Evolutionary conservation across 192 early-diverging fungal species (phyloP), one percentile per base, ranked within the genome.

Genomic region (Coemansia sp.): DNA sequence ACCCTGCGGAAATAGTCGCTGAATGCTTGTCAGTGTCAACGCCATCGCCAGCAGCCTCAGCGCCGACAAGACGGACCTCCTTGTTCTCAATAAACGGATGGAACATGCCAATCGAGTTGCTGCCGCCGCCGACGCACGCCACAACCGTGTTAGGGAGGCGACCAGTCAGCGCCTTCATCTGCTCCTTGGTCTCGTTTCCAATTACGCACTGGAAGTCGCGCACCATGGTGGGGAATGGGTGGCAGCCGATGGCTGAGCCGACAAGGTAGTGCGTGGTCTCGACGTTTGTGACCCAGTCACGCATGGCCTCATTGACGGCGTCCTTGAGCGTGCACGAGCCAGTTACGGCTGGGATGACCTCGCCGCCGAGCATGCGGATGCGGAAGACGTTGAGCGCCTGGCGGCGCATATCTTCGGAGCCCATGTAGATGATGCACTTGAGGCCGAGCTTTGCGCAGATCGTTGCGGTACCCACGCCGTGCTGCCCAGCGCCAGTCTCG

Each of bases 151-250:
- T 94, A 50, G 97, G 97, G 35, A 97, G 83, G 41, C 92, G 91
- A 23, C 89, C 89, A 6, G 85, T 85, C 81, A 91, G 85, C 67
- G 89, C 85, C 34, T 86, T 66, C 87, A 99, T 87, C 75, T 99
- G 92, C 38, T 82, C 85, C 57, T 89, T 87, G 17, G 95, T 86
- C 82, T 99, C 97, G 32, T 84, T 84, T 48, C 97, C 97, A 64
- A 99, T 97, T 9, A 95, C 90, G n/a, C 89, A 91, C 82, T 99
- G 97, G 86, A 99, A 99, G 62, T 99, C 95, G 60, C 95, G 87
- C 52, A 99, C 97, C 75, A 99, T 91, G 35, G 86, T 89, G 11
- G 95, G 97, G 90, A 99, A 99, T 9, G 97, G 97, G 74, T 97
- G 95, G 43, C 93, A 93, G 49, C 97, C 97, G 63, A 97, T 96